A percentile compares a stretch with the other conserved stretches of the same genome.
phyloP scores from a whole-genome alignment of 257 asterid genomes.

The Echites panduratus region DNA sequence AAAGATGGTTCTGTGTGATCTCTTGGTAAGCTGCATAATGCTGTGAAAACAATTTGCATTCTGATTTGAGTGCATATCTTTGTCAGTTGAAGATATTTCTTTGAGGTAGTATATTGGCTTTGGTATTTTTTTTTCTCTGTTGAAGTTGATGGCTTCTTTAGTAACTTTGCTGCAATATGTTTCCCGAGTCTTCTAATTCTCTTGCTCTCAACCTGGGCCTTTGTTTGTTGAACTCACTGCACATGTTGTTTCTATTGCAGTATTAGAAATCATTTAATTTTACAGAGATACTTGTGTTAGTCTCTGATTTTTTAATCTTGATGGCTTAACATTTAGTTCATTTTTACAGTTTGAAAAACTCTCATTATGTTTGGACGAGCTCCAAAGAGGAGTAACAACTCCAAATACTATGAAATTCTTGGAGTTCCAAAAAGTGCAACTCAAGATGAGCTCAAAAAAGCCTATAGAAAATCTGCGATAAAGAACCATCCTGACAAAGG shows the following conservation, averaged over 20 bases:
- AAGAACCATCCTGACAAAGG: conserved; percentile 81
- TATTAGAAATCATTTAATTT: neutral
- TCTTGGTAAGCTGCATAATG: neutral
- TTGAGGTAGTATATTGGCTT: neutral
- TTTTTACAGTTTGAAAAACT: neutral
- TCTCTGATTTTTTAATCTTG: neutral
- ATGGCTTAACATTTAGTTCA: neutral
- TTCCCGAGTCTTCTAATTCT: neutral
- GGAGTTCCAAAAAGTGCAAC: conserved; percentile 62
- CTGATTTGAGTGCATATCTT: neutral
- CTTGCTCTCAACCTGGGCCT: neutral
- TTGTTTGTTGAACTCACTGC: neutral
- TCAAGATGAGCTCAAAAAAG: conserved; percentile 65
- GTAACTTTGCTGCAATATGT: neutral
- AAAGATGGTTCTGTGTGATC: neutral
- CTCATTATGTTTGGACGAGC: conserved; percentile 55
- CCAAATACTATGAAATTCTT: conserved; percentile 65
- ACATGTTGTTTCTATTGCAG: neutral
- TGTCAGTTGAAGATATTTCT: neutral
- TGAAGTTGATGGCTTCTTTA: neutral
- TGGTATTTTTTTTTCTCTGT: neutral
- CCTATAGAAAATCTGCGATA: conserved; percentile 65
- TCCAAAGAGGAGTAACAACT: conserved; percentile 61
- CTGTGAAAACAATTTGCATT: neutral
- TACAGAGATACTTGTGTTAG: neutral